A percentile compares a stretch with the other conserved stretches of the same genome.
These are phyloP conservation scores for Sequoiadendron giganteum DNA, from an alignment of 75 land plant genomes.

Conservation along the genomic window DNA sequence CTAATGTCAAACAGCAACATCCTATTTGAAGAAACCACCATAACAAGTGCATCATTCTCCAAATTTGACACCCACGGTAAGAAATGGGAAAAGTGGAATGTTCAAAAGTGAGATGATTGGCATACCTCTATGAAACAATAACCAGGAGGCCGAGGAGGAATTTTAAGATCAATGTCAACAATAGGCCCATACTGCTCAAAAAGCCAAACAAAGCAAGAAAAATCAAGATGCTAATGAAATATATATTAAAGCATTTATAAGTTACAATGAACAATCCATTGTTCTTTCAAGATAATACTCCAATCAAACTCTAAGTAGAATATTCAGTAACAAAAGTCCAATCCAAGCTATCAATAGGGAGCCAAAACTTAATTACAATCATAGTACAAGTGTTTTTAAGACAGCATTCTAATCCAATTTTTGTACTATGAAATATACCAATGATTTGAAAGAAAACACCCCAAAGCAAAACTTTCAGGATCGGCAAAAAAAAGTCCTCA, in stretches of 20 bases:
- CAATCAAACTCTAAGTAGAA: background rate
- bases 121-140: conserved; percentile 79
- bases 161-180: conserved; percentile 73
- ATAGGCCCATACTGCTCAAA: conserved; percentile 64
- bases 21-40: background rate
- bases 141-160: conserved; percentile 86
- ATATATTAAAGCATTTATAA: background rate
- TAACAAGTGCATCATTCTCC: background rate
- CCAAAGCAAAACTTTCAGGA: background rate
- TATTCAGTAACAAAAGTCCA: background rate
- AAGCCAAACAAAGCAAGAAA: background rate
- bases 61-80: background rate
- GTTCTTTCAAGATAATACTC: background rate
- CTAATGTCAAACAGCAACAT: too few relatives aligned
- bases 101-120: background rate
- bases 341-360: background rate
- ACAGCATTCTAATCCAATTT: background rate
- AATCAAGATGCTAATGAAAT: background rate
- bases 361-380: background rate
- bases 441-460: background rate
- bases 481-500: background rate
- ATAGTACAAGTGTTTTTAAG: background rate
- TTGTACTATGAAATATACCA: background rate
- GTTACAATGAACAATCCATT: background rate
- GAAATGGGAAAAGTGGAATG: background rate